Base-by-base conservation (phyloP, 2,329 filamentous ascomycete species). In the Colletotrichum lindemuthianum region DNA sequence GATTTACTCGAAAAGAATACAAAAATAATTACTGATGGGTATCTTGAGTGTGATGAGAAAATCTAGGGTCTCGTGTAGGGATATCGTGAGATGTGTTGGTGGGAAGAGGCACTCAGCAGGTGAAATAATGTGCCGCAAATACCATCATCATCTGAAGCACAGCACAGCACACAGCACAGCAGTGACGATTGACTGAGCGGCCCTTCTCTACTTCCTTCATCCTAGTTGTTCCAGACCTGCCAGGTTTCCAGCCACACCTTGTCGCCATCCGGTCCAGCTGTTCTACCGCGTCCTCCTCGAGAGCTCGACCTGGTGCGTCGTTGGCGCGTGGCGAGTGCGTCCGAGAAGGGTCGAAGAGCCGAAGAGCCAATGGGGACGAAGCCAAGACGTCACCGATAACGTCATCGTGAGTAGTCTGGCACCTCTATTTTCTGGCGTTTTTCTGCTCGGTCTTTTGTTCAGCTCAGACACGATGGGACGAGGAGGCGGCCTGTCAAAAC, bases 181-280 rank as follows among this genome's bases (percentile, higher is more conserved):
- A 65, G 61, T 65, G 61, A 65, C 61, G 61, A 61, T 15, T 37
- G 45, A 56, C 51, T 60, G 58, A 65, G 58, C 61, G 52, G 32
- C 41, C 56, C 57, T 33, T 60, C 40, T 58, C 55, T 56, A 40
- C 6, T 16, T 48, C 50, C 24, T 37, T 33, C 39, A 41, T 40
- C 24, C 24, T 1, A 24, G 24, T 4, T 24, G 24, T 24, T 24
- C 24, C 24, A 5, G 24, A 24, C 24, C 54, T 67, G 55, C 65
- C 65, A 65, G 60, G 64, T 55, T 65, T 52, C 51, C 60, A 68
- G 67, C 67, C 67, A 68, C 67, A 68, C 65, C 36, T 52, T 37
- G 40, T 48, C 3, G 10, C 24, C 24, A n/a, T n/a, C n/a, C n/a
- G n/a, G n/a, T n/a, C 5, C 33, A 37, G 11, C 10, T 45, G 47